These are phyloP conservation scores for Geranomyces variabilis DNA, from an alignment of 192 early-diverging fungal species.

Conservation along the genomic window DNA sequence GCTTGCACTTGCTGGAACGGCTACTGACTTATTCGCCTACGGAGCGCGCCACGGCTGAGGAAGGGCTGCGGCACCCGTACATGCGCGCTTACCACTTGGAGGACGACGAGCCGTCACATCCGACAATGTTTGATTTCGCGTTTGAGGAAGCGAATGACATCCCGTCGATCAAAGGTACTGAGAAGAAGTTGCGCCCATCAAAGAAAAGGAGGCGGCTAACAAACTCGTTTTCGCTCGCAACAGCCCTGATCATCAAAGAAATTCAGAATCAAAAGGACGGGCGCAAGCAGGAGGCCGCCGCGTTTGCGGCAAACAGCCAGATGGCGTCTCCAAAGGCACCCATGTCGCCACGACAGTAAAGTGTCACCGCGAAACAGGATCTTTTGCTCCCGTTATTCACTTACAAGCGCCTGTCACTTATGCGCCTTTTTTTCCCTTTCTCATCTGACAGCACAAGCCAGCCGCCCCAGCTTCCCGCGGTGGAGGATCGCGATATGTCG, in stretches of 20 bases:
- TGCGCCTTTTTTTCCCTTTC: neutral
- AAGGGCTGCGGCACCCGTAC: constrained; percentile 91
- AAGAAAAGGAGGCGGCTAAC: no score
- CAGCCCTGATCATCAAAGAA: constrained; percentile 54
- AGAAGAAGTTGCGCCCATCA: neutral
- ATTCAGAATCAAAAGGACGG: constrained; percentile 29
- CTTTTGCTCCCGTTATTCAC: neutral
- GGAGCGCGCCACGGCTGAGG: constrained; percentile 86
- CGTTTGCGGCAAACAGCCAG: neutral
- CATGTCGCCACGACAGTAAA: constrained; percentile 32
- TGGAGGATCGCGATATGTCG: constrained; percentile 21
- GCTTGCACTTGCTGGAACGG: constrained; percentile 81
- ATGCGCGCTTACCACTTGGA: constrained; percentile 75
- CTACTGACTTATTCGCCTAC: constrained; percentile 86
- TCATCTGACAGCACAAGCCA: constrained; percentile 18
- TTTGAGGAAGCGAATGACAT: constrained; percentile 58
- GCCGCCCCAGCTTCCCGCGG: constrained; percentile 27
- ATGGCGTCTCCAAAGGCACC: constrained; percentile 6
- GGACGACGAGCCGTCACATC: constrained; percentile 67
- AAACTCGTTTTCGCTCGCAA: neutral
- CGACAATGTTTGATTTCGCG: constrained; percentile 53
- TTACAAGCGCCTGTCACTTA: neutral
- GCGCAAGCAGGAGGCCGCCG: constrained; percentile 8
- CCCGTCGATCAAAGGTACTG: constrained; percentile 56
- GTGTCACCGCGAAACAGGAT: no score